phyloP scores from a whole-genome alignment of 441 rosid genomes.

The Iberis amara region DNA sequence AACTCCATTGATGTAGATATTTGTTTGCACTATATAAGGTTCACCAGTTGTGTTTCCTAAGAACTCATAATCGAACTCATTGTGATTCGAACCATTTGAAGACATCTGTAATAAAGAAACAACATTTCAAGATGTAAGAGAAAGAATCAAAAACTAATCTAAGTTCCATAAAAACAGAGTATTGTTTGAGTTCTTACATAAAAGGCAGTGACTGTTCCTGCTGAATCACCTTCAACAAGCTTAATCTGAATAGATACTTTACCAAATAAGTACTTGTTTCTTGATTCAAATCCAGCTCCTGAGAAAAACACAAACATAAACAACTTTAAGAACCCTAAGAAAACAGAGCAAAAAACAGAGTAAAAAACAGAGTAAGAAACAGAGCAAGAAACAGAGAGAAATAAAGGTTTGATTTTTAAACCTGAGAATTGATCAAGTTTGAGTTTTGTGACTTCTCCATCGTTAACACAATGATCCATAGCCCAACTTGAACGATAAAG shows the following conservation, averaged over 20 bases:
- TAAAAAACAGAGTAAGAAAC: no score
- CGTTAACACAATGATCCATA: conserved; percentile 57
- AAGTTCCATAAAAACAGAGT: conserved; percentile 12
- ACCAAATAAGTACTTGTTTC: conserved; percentile 81
- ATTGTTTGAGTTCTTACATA: conserved; percentile 36
- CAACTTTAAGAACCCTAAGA: not conserved
- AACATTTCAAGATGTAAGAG: not conserved
- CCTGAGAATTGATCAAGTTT: conserved; percentile 89
- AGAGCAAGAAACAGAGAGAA: not conserved
- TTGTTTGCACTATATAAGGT: conserved; percentile 82
- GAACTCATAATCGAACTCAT: conserved; percentile 94
- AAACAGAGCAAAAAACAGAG: conserved; percentile 5
- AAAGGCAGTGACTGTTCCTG: conserved; percentile 86
- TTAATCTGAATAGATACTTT: conserved; percentile 80
- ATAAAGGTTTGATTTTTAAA: conserved; percentile 17
- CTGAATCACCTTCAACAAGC: conserved; percentile 81
- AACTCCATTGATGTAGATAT: conserved; percentile 76
- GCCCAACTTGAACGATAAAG: conserved; percentile 86
- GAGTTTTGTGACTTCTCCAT: conserved; percentile 77
- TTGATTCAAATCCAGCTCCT: conserved; percentile 93
- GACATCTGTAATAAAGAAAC: conserved; percentile 64
- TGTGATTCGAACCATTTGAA: conserved; percentile 83
- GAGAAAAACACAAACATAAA: conserved; percentile 5
- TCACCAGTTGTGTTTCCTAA: conserved; percentile 88
- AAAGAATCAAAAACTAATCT: not conserved